Percentiles rank a stretch among this genome's conserved stretches.
Conservation (phyloP, 148 eudicot genomes). For the Gaultheria prostrata region DNA sequence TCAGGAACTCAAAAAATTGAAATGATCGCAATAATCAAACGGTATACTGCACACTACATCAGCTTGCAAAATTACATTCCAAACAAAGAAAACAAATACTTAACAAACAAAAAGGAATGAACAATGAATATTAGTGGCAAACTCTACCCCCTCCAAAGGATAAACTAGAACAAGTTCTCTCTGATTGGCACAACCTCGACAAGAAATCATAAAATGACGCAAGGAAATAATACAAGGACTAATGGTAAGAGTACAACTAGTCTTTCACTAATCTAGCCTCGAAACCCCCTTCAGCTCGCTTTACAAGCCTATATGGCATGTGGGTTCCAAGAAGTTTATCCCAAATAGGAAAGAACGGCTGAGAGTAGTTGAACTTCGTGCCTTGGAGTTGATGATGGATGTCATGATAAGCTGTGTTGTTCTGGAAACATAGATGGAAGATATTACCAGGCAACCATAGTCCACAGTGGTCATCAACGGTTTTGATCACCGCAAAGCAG, state of each 20-base stretch:
- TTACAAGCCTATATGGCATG: constrained; percentile 41
- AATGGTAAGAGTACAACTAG: constrained; percentile 4
- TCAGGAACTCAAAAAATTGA: neutral
- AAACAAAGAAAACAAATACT: constrained; percentile 11
- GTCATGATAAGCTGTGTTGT: constrained; percentile 55
- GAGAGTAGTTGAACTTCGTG: constrained; percentile 43
- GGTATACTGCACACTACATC: constrained; percentile 17
- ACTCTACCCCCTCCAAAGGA: constrained; percentile 3
- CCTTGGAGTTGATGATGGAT: constrained; percentile 59
- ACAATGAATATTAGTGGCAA: constrained; percentile 18
- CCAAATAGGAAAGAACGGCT: constrained; percentile 53
- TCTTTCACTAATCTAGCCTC: constrained; percentile 44
- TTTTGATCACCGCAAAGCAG: constrained; percentile 49
- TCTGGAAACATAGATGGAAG: constrained; percentile 47
- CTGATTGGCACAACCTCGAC: neutral
- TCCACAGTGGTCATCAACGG: constrained; percentile 59
- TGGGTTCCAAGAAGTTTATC: constrained; percentile 51
- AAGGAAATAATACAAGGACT: neutral
- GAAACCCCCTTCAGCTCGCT: constrained; percentile 47
- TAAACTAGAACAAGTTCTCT: constrained; percentile 6
- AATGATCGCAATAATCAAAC: constrained; percentile 3
- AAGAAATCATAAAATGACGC: neutral
- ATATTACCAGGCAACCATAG: constrained; percentile 53
- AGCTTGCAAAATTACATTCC: constrained; percentile 7
- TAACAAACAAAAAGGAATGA: constrained; percentile 17